Evolutionary conservation across 31 red algal species (phyloP).

Genomic region (Odonthalia washingtoniensis): DNA sequence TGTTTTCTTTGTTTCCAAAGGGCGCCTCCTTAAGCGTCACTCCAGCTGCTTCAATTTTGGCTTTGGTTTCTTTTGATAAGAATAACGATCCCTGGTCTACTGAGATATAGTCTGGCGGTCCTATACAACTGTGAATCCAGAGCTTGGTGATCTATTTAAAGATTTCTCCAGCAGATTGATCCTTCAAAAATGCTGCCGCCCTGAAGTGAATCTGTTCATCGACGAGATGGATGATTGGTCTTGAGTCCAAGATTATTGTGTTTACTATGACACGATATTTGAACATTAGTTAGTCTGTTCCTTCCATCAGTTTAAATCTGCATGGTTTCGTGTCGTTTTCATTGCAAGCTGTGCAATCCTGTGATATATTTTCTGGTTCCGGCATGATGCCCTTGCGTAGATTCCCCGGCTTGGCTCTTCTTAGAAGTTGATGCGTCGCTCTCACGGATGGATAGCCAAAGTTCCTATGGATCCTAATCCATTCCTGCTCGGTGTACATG

Average conservation of each 20-base stretch:
- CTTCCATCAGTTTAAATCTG: not conserved
- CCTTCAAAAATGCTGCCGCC: not conserved
- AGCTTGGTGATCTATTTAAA: not conserved
- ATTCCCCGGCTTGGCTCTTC: not conserved
- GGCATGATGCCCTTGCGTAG: not conserved
- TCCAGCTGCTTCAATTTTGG: too few species aligned
- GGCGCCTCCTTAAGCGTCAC: not conserved
- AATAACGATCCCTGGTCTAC: not conserved
- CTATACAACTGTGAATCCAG: not conserved
- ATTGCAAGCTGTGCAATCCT: not conserved
- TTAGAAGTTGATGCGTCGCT: not conserved
- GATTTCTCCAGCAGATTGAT: too few species aligned
- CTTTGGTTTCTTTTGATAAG: not conserved
- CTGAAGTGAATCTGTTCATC: not conserved
- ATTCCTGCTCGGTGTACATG: not conserved
- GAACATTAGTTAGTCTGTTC: not conserved
- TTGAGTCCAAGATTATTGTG: not conserved
- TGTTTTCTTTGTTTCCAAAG: not conserved
- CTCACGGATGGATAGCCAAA: not conserved
- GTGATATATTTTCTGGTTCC: too few species aligned
- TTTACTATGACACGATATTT: too few species aligned
- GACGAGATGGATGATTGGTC: not conserved
- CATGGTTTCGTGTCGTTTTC: not conserved
- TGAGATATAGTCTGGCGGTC: not conserved
- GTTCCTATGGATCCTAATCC: not conserved